Evolutionary conservation across 257 asterid species (phyloP).

Genomic region (Cruciata laevipes): DNA sequence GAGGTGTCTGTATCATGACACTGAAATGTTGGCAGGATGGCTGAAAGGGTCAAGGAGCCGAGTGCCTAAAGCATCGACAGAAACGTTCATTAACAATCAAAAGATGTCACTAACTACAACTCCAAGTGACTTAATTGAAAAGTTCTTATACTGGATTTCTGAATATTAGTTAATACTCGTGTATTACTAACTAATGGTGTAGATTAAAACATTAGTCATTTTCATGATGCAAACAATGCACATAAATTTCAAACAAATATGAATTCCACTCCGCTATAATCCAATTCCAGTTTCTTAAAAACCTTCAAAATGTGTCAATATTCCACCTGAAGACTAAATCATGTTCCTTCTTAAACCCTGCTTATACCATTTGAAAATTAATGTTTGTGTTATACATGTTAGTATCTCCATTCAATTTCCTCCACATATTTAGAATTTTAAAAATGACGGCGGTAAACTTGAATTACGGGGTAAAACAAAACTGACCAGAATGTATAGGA

Average conservation of each 20-base stretch:
- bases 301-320: no score
- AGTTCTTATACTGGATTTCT: neutral
- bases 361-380: neutral
- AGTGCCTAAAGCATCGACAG: constrained; percentile 19
- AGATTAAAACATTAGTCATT: neutral
- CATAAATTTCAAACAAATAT: neutral
- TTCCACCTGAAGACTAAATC: neutral
- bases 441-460: neutral
- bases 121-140: no score
- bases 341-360: neutral
- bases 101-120: neutral
- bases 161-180: neutral
- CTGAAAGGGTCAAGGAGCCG: constrained; percentile 17
- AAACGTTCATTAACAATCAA: neutral
- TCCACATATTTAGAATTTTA: no score
- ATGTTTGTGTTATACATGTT: neutral
- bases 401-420: neutral
- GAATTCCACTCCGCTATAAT: neutral
- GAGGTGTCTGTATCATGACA: neutral
- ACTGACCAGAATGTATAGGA: constrained; percentile 35
- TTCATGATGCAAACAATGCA: neutral
- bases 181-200: neutral
- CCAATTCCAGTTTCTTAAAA: neutral
- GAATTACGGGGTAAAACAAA: neutral
- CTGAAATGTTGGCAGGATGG: constrained; percentile 7